Evolutionary conservation across 192 early-diverging fungal species (phyloP).

Genomic region (Backusella australiensis): DNA sequence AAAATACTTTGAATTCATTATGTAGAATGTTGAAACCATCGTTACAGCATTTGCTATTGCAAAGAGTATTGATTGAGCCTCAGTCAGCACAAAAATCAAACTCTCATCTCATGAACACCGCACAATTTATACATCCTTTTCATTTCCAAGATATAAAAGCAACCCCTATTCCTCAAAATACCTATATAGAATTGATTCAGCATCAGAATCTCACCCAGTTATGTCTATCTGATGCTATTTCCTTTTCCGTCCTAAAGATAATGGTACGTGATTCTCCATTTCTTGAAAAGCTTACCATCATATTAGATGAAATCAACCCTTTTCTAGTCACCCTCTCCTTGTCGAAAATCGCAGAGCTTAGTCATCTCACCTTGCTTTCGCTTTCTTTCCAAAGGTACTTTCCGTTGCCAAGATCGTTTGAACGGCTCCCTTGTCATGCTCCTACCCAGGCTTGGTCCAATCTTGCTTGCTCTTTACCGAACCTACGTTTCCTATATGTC

Average conservation of each 20-base stretch:
- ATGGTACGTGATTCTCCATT: constrained; percentile 21
- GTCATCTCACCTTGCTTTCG: constrained; percentile 19
- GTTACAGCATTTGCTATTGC: constrained; percentile 21
- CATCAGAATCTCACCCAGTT: constrained; percentile 22
- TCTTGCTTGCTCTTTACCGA: constrained; percentile 10
- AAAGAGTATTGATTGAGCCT: constrained; percentile 25
- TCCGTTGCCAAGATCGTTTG: constrained; percentile 10
- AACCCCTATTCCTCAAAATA: constrained; percentile 7
- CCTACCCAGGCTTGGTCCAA: constrained; percentile 18
- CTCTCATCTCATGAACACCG: not conserved
- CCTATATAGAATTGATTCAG: constrained; percentile 21
- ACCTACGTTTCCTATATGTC: constrained; percentile 21
- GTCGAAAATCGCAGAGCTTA: not conserved
- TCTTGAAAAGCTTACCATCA: constrained; percentile 28
- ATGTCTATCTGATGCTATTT: constrained; percentile 26
- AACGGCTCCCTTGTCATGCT: constrained; percentile 22
- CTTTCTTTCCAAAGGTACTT: constrained; percentile 26
- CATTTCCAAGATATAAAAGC: constrained; percentile 7
- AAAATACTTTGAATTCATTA: constrained; percentile 8
- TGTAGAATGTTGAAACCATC: not conserved
- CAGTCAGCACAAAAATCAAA: not conserved
- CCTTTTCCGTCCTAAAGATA: constrained; percentile 1
- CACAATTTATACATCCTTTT: not conserved
- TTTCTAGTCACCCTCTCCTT: constrained; percentile 2
- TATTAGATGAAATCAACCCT: constrained; percentile 25